Evolutionary conservation across 2,329 filamentous ascomycete species (phyloP), one percentile per base, ranked within the genome.

Genomic region (Rhynchosporium agropyri): DNA sequence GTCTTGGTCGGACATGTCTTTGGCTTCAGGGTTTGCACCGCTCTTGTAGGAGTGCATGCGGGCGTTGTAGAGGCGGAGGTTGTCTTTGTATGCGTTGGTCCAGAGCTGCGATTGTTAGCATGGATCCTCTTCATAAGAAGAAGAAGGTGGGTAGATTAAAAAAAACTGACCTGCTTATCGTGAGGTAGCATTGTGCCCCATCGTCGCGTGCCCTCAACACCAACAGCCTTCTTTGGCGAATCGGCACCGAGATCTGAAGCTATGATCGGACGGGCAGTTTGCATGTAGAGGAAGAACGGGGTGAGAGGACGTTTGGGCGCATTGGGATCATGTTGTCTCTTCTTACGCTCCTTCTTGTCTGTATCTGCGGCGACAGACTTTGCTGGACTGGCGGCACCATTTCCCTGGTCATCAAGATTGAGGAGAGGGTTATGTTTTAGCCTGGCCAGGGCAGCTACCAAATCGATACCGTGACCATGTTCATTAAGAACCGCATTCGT

Each of bases 221-320:
- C 89, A 55, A 98, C 90, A 63, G 93, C 91, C 73, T 92, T 92
- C 75, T 94, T 93, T 76, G 89, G 89, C 7, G 88, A 87, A 64
- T 86, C 83, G n/a, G 85, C 75, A 28, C 89, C 90, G 10, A 96
- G 83, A 70, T 96, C 92, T 40, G 81, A 83, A 62, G 90, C 89
- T 70, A 98, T 95, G 74, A 91, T 89, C 58, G 88, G 84, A 56
- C 95, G 90, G 68, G 92, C 92, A 68, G 90, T 89, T 76, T 96
- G 90, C 83, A 96, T 92, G 81, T 92, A 98, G 65, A 97, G 81
- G 81, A 98, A 97, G 81, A 96, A 97, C 2, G 94, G 92, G 5
- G 94, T 98, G 74, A 97, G 78, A 8, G 94, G 93, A 57, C 93
- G 88, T 85, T 97, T 98, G 64, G 94, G 94, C 6, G 93, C 93